A percentile compares a stretch with the other conserved stretches of the same genome.
Evolutionary conservation across 23 red algal genomes (phyloP).

Genomic region (Chondrus crispus): DNA sequence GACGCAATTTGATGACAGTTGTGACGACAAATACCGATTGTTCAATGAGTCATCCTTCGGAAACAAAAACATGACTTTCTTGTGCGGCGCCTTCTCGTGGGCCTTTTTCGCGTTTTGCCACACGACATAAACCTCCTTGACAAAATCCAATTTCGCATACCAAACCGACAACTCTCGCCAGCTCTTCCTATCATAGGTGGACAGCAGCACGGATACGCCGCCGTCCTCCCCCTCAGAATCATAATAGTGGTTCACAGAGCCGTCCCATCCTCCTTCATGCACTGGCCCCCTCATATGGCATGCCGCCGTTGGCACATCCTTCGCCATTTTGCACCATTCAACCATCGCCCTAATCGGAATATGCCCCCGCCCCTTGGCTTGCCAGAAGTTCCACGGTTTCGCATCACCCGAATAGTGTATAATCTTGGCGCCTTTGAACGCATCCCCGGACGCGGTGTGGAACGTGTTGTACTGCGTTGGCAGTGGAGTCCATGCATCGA

Average conservation of each 20-base stretch:
- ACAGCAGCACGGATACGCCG: slow-evolving; percentile 22
- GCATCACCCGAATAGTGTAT: slow-evolving; percentile 83
- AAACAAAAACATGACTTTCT: slow-evolving; percentile 42
- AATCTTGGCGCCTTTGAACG: slow-evolving; percentile 56
- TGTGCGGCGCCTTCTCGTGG: slow-evolving; percentile 17
- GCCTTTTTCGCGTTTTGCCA: slow-evolving; percentile 68
- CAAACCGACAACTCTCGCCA: slow-evolving; percentile 27
- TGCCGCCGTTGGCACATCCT: slow-evolving; percentile 32
- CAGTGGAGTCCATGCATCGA: slow-evolving; percentile 61
- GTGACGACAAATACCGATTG: slow-evolving; percentile 69
- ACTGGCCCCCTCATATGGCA: slow-evolving; percentile 47
- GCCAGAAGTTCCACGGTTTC: slow-evolving; percentile 85
- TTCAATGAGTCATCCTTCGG: slow-evolving; percentile 77
- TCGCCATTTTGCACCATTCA: slow-evolving; percentile 43
- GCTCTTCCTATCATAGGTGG: slow-evolving; percentile 28
- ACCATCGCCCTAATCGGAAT: slow-evolving; percentile 46
- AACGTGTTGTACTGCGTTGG: slow-evolving; percentile 78
- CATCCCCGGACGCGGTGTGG: slow-evolving; percentile 52
- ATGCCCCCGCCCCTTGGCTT: slow-evolving; percentile 23
- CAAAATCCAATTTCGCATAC: slow-evolving; percentile 35
- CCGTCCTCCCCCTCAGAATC: slow-evolving; percentile 15
- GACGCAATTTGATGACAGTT: slow-evolving; percentile 45
- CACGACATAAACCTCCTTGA: slow-evolving; percentile 74
- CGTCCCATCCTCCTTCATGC: background rate
- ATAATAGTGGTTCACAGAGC: background rate